A percentile compares a stretch with the other conserved stretches of the same genome.
These are phyloP conservation scores for Zoysia japonica DNA, from an alignment of 176 grass and related monocot genomes.

Conservation along the genomic window DNA sequence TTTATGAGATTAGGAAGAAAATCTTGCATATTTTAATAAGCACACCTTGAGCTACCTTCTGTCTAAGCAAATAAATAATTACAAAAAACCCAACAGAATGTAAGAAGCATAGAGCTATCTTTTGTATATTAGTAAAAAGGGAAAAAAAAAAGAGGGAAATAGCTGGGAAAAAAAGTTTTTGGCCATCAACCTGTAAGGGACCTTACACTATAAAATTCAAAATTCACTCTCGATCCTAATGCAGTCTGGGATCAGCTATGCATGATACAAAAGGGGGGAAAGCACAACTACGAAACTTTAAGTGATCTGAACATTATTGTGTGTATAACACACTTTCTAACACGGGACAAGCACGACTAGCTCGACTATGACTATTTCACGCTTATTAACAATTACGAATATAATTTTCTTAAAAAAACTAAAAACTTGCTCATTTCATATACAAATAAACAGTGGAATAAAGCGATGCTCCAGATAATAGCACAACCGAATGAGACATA, in stretches of 20 bases:
- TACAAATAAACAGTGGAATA: neutral
- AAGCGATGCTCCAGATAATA: neutral
- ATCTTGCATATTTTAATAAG: neutral
- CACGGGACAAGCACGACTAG: neutral
- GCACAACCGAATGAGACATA: constrained; percentile 29
- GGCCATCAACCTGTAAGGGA: neutral
- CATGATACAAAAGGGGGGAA: neutral
- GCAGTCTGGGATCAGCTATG: neutral
- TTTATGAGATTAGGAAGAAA: neutral
- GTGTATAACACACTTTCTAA: neutral
- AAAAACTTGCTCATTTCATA: neutral
- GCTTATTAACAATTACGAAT: neutral
- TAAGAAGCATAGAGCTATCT: neutral
- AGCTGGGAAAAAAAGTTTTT: neutral
- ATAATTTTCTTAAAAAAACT: neutral
- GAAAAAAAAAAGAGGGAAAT: neutral
- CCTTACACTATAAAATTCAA: neutral
- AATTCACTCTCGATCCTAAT: neutral
- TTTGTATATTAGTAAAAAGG: neutral
- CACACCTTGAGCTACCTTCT: neutral
- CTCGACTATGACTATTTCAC: neutral
- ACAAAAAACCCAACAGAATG: neutral
- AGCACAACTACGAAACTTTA: neutral
- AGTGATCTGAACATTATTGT: neutral
- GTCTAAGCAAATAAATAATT: neutral